Percentiles rank a stretch among this genome's conserved stretches.
These are phyloP conservation scores for Medicago lupulina DNA, from an alignment of 306 rosid species.

Conservation along the genomic window DNA sequence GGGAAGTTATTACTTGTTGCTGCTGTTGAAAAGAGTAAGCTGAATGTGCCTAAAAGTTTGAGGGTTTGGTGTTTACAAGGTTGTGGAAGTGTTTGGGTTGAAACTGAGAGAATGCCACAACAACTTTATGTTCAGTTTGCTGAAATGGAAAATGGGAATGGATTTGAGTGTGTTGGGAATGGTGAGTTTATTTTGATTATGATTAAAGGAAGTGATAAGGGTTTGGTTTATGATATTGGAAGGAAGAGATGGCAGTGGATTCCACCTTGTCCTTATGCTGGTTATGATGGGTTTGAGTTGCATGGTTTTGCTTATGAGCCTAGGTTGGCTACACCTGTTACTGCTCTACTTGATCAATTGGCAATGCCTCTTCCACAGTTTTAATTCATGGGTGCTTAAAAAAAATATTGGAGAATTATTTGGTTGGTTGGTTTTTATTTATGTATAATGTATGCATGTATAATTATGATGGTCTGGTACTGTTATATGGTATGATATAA, in stretches of 20 bases:
- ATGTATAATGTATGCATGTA: neutral
- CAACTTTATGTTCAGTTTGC: slow-evolving; percentile 73
- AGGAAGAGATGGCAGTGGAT: slow-evolving; percentile 92
- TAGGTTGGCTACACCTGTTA: slow-evolving; percentile 78
- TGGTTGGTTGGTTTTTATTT: no score
- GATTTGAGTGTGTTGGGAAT: slow-evolving; percentile 78
- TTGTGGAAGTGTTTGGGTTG: slow-evolving; percentile 87
- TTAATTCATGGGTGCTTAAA: neutral
- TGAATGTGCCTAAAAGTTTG: slow-evolving; percentile 83
- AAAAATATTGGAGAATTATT: neutral
- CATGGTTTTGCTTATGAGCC: slow-evolving; percentile 93
- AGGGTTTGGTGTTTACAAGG: slow-evolving; percentile 82
- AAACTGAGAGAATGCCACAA: slow-evolving; percentile 94
- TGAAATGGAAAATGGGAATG: slow-evolving; percentile 68
- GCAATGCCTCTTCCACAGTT: slow-evolving; percentile 64
- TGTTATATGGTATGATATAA: neutral
- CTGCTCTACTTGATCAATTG: slow-evolving; percentile 75
- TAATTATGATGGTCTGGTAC: slow-evolving; percentile 3
- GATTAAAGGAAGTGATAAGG: slow-evolving; percentile 64
- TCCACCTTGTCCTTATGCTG: slow-evolving; percentile 82
- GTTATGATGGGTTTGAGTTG: slow-evolving; percentile 50
- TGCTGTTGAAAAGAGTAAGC: slow-evolving; percentile 89
- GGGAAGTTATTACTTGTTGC: slow-evolving; percentile 76
- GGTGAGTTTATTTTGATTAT: slow-evolving; percentile 75
- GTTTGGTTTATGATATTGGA: slow-evolving; percentile 64